Evolutionary conservation across 371 early-diverging fungal species (phyloP).

Genomic region (Conidiobolus incongruus): DNA sequence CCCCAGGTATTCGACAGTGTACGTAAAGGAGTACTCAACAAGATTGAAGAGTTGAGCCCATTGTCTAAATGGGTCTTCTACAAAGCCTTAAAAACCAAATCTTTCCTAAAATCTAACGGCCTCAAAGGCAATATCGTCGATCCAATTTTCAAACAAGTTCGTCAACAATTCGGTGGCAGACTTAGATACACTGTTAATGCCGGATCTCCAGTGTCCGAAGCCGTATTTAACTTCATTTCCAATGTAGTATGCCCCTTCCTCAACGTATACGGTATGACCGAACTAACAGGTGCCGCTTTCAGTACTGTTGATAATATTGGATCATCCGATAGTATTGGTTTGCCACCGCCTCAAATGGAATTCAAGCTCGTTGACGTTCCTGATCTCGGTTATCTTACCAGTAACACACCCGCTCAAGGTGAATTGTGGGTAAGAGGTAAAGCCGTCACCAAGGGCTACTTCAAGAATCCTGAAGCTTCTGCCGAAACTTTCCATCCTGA

Average conservation of each 20-base stretch:
- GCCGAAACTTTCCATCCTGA: constrained; percentile 57
- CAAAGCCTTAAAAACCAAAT: constrained; percentile 48
- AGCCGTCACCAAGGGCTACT: constrained; percentile 49
- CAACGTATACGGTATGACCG: constrained; percentile 74
- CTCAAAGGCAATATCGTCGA: too few species aligned
- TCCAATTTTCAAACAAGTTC: constrained; percentile 75
- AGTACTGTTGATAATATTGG: constrained; percentile 34
- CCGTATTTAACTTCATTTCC: constrained; percentile 70
- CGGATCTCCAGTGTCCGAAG: constrained; percentile 75
- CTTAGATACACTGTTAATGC: constrained; percentile 77
- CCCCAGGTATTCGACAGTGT: constrained; percentile 87
- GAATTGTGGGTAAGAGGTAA: constrained; percentile 80
- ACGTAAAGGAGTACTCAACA: constrained; percentile 58
- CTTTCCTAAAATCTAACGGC: constrained; percentile 28
- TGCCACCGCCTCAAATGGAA: constrained; percentile 59
- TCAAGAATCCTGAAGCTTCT: constrained; percentile 47
- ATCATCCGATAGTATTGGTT: constrained; percentile 37
- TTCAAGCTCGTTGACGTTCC: constrained; percentile 78
- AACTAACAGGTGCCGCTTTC: constrained; percentile 31
- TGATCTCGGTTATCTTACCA: constrained; percentile 50
- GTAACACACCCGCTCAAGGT: constrained; percentile 55
- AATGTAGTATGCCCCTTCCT: constrained; percentile 66
- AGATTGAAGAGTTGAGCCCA: constrained; percentile 32
- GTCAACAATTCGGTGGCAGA: constrained; percentile 79
- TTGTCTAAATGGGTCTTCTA: constrained; percentile 49